A percentile compares a stretch with the other conserved stretches of the same genome.
These are phyloP conservation scores for Fusarium sp. DNA, from an alignment of 2,329 filamentous ascomycete species.

Conservation along the genomic window DNA sequence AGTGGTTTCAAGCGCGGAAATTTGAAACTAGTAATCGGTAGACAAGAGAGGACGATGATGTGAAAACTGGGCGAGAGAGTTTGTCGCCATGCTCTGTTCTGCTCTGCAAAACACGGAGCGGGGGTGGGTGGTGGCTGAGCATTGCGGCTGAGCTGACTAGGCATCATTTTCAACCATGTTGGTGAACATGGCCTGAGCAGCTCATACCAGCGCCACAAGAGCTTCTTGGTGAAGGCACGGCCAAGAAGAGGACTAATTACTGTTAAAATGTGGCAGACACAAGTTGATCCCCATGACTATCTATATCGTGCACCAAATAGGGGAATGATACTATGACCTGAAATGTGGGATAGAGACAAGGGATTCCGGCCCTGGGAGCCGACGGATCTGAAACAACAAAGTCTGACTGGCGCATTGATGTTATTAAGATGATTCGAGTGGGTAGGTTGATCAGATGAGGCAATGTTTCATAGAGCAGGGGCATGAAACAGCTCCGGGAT, in stretches of 20 bases:
- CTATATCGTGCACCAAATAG: not conserved
- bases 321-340: not conserved
- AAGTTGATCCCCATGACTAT: not conserved
- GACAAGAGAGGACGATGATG: not conserved
- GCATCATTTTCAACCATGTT: not conserved
- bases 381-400: not conserved
- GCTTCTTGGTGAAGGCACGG: constrained; percentile 68
- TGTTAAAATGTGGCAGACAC: not conserved
- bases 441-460: not conserved
- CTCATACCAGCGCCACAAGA: constrained; percentile 67
- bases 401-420: not conserved
- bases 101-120: not conserved
- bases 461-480: not conserved
- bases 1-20: not conserved
- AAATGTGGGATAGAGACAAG: not conserved
- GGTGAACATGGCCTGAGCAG: not conserved
- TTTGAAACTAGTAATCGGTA: not conserved
- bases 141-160: not conserved
- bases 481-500: not conserved
- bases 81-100: not conserved
- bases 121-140: not conserved
- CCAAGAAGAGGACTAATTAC: constrained; percentile 66
- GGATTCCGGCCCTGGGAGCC: not conserved
- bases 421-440: not conserved
- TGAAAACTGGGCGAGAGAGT: not conserved